Percentiles rank a stretch among this genome's conserved stretches.
phyloP scores from a whole-genome alignment of 371 early-diverging fungal genomes.

The Blakeslea trispora region DNA sequence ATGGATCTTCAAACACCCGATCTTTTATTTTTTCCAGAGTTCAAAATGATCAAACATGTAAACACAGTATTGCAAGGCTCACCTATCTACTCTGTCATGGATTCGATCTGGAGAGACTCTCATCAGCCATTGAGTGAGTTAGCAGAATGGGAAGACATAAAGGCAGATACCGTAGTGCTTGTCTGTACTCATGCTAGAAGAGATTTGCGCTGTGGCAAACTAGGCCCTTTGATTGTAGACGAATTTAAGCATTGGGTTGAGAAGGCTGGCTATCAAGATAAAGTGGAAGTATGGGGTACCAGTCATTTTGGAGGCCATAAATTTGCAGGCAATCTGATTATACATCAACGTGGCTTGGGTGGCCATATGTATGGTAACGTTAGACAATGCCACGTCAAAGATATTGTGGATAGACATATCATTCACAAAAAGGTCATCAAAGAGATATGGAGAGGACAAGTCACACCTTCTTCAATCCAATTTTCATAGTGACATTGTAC shows the following conservation, averaged over 20 bases:
- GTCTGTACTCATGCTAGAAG: constrained; percentile 50
- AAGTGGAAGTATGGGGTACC: constrained; percentile 47
- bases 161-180: constrained; percentile 38
- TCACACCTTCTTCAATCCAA: constrained; percentile 31
- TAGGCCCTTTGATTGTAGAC: constrained; percentile 44
- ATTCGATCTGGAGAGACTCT: constrained; percentile 33
- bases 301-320: constrained; percentile 57
- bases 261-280: constrained; percentile 26
- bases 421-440: constrained; percentile 41
- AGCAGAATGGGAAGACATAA: constrained; percentile 15
- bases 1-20: constrained; percentile 12
- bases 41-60: constrained; percentile 26
- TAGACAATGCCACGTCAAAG: constrained; percentile 46
- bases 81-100: constrained; percentile 19
- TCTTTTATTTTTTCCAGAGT: constrained; percentile 46
- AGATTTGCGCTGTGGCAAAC: constrained; percentile 46
- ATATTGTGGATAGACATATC: constrained; percentile 49
- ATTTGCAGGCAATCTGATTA: constrained; percentile 54
- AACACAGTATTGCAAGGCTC: constrained; percentile 4
- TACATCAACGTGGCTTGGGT: constrained; percentile 46
- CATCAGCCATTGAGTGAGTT: constrained; percentile 6
- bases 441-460: constrained; percentile 49
- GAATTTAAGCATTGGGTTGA: constrained; percentile 36
- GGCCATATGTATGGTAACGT: constrained; percentile 58
- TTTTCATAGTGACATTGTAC: constrained; percentile 8